Evolutionary conservation across 805 yeast species (phyloP).

Genomic region (Saturnispora saitoi): DNA sequence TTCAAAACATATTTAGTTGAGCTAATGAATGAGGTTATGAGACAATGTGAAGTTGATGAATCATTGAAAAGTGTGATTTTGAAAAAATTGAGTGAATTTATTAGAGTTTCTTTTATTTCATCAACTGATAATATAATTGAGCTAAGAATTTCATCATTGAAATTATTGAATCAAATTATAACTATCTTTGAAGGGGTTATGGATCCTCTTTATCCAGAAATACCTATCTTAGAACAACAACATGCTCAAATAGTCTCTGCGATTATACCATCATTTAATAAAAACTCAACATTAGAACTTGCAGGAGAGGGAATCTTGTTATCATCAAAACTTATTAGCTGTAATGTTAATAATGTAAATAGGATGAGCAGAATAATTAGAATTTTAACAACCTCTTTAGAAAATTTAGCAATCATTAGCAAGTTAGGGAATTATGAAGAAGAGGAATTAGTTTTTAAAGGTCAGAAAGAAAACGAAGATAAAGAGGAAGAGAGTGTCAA

Average conservation of each 20-base stretch:
- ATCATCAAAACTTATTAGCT: constrained; percentile 64
- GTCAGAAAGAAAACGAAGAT: constrained; percentile 11
- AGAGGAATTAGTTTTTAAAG: constrained; percentile 4
- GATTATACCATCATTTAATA: constrained; percentile 72
- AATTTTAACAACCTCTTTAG: constrained; percentile 58
- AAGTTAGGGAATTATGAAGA: constrained; percentile 18
- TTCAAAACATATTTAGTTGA: constrained; percentile 43
- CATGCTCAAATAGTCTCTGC: constrained; percentile 94
- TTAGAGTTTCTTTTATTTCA: constrained; percentile 71
- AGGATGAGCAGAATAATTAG: constrained; percentile 50
- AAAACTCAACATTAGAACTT: constrained; percentile 62
- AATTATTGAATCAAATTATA: constrained; percentile 55
- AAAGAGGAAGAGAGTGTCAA: constrained; percentile 18
- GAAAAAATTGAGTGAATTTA: constrained; percentile 50
- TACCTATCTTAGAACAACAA: constrained; percentile 75
- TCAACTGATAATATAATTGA: constrained; percentile 61
- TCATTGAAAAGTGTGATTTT: constrained; percentile 35
- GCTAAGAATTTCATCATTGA: constrained; percentile 58
- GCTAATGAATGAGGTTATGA: constrained; percentile 36
- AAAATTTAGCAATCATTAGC: constrained; percentile 36
- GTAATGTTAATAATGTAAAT: constrained; percentile 43
- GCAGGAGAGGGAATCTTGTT: constrained; percentile 73
- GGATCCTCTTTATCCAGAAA: constrained; percentile 67
- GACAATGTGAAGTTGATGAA: constrained; percentile 31
- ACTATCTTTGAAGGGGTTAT: constrained; percentile 48